Evolutionary conservation across 2,329 filamentous ascomycete genomes (phyloP).

Genomic region (Aspergillus fumigatiaffinis): DNA sequence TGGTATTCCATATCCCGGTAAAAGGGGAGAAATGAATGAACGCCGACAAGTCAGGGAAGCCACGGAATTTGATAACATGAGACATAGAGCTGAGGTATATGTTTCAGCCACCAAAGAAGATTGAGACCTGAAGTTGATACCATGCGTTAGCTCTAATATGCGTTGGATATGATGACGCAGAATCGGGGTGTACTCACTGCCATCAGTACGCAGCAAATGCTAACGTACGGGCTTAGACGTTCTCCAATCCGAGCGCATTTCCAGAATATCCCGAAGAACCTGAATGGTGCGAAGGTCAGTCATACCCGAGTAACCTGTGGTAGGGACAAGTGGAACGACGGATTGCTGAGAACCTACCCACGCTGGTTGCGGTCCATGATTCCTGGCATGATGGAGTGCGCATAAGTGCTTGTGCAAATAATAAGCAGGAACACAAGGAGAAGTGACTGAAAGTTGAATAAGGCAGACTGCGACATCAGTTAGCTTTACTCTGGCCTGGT

Average conservation of each 20-base stretch:
- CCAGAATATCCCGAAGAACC: conserved; percentile 85
- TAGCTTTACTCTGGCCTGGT: background rate
- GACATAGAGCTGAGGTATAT: background rate
- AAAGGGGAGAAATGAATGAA: conserved; percentile 7
- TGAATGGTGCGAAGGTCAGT: conserved; percentile 28
- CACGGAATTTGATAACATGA: conserved; percentile 8
- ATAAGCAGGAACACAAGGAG: conserved; percentile 90
- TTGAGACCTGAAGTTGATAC: conserved; percentile 25
- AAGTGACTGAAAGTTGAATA: conserved; percentile 98
- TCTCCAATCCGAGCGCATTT: conserved; percentile 92
- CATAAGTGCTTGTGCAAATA: conserved; percentile 93
- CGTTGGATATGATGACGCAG: background rate
- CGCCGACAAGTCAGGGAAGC: conserved; percentile 10
- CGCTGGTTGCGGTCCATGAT: conserved; percentile 92
- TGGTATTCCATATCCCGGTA: background rate
- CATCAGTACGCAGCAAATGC: conserved; percentile 89
- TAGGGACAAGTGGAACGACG: background rate
- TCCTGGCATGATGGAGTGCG: conserved; percentile 82
- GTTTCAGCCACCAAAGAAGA: conserved; percentile 35
- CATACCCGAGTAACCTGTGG: background rate
- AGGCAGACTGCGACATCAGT: conserved; percentile 64
- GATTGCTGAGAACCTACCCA: conserved; percentile 55
- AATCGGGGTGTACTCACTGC: conserved; percentile 58
- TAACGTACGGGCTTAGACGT: conserved; percentile 89
- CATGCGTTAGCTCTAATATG: background rate